phyloP scores from a whole-genome alignment of 805 yeast genomes.

The Zygosaccharomyces kombuchaensis region DNA sequence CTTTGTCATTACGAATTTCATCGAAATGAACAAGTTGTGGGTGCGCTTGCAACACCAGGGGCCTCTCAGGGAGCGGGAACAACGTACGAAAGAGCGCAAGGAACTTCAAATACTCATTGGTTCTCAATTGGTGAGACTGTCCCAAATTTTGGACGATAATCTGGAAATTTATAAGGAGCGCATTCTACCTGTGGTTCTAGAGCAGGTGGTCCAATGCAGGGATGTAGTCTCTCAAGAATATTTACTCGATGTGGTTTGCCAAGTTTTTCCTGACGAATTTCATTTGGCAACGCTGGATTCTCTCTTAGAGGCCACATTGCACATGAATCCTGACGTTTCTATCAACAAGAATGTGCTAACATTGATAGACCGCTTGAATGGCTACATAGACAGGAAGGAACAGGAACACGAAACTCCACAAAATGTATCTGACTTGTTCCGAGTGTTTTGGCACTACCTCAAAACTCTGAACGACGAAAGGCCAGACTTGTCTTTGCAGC shows the following conservation, averaged over 20 bases:
- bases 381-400: slow-evolving; percentile 15
- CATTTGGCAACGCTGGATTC: slow-evolving; percentile 70
- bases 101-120: slow-evolving; percentile 92
- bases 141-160: slow-evolving; percentile 78
- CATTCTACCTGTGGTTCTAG: slow-evolving; percentile 75
- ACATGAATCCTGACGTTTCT: slow-evolving; percentile 66
- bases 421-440: slow-evolving; percentile 44
- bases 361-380: slow-evolving; percentile 60
- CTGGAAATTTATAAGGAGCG: slow-evolving; percentile 41
- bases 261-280: slow-evolving; percentile 91
- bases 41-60: slow-evolving; percentile 96
- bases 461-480: slow-evolving; percentile 49
- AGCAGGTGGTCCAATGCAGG: slow-evolving; percentile 87
- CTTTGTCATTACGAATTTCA: slow-evolving; percentile 79
- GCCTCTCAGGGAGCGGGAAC: slow-evolving; percentile 72
- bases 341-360: slow-evolving; percentile 62
- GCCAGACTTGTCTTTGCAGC: slow-evolving; percentile 64
- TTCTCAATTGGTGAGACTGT: slow-evolving; percentile 80
- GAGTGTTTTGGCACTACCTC: slow-evolving; percentile 63
- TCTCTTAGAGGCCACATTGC: slow-evolving; percentile 60
- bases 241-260: slow-evolving; percentile 83
- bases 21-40: slow-evolving; percentile 98
- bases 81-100: slow-evolving; percentile 72
- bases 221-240: slow-evolving; percentile 92
- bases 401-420: slow-evolving; percentile 14